A percentile compares a stretch with the other conserved stretches of the same genome.
Evolutionary conservation across 2,329 filamentous ascomycete genomes (phyloP).

Genomic region (Cladobotryum protrusum): DNA sequence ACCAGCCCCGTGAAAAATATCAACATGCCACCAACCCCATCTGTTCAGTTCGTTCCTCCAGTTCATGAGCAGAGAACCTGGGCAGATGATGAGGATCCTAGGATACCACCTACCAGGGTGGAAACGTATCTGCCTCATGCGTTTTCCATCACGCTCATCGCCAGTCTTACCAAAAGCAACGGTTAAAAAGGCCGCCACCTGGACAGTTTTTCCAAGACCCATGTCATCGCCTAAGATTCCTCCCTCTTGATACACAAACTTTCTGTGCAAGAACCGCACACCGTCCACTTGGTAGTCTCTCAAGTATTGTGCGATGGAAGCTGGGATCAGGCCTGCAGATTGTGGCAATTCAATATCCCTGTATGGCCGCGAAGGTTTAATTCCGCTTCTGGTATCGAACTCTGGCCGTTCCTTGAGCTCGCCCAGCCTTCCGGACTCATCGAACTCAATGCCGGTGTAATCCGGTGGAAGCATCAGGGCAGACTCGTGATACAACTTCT

Average conservation of each 20-base stretch:
- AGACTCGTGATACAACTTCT: conserved; percentile 53
- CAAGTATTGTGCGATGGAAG: conserved; percentile 83
- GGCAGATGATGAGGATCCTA: conserved; percentile 77
- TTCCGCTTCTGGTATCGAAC: conserved; percentile 48
- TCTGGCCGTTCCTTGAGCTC: conserved; percentile 60
- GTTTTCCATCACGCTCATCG: conserved; percentile 75
- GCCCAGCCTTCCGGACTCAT: conserved; percentile 30
- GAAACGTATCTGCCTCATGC: conserved; percentile 79
- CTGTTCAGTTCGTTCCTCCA: conserved; percentile 81
- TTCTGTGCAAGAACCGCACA: conserved; percentile 75
- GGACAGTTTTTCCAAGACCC: conserved; percentile 94
- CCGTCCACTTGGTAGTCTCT: conserved; percentile 88
- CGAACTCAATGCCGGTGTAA: conserved; percentile 69
- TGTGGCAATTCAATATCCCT: conserved; percentile 68
- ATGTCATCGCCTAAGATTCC: conserved; percentile 94
- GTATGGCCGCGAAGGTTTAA: conserved; percentile 64
- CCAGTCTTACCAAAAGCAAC: conserved; percentile 92
- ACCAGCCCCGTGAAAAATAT: conserved; percentile 65
- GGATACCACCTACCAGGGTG: conserved; percentile 63
- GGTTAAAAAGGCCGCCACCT: conserved; percentile 87
- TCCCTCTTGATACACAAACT: conserved; percentile 87
- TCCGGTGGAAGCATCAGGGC: conserved; percentile 72
- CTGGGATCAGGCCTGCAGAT: conserved; percentile 77
- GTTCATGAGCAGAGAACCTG: conserved; percentile 80
- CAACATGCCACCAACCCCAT: conserved; percentile 95